phyloP scores from a whole-genome alignment of 1,284 basidiomycete species.

The Waitea zeae region DNA sequence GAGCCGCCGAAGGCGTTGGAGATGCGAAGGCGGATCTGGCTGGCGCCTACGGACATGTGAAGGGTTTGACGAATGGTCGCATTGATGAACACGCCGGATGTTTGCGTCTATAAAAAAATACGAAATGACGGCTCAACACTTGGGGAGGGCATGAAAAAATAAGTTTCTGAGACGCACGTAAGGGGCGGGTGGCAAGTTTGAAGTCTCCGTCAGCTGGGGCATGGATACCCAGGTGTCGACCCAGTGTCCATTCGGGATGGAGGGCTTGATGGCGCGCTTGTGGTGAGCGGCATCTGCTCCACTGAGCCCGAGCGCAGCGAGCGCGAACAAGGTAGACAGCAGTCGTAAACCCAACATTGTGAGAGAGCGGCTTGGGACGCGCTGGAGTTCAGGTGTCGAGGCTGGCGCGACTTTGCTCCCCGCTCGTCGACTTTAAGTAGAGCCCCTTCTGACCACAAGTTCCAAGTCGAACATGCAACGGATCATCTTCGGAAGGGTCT shows the following conservation, averaged over 20 bases:
- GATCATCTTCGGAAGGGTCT: no score
- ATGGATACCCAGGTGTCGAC: slow-evolving; percentile 25
- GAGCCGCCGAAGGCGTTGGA: slow-evolving; percentile 28
- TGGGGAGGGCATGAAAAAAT: no score
- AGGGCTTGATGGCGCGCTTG: slow-evolving; percentile 1
- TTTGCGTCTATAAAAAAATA: slow-evolving; percentile 10
- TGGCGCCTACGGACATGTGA: slow-evolving; percentile 20
- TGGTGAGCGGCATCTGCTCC: no score
- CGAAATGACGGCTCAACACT: background rate
- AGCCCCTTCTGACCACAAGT: no score
- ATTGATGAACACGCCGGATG: slow-evolving; percentile 22
- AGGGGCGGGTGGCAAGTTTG: slow-evolving; percentile 23
- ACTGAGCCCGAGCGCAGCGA: no score
- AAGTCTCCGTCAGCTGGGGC: slow-evolving; percentile 26
- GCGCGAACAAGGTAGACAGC: no score
- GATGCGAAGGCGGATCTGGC: slow-evolving; percentile 24
- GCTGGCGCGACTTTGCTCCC: no score
- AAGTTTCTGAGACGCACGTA: slow-evolving; percentile 12
- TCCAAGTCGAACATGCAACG: no score
- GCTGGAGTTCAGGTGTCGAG: no score
- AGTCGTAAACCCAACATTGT: no score
- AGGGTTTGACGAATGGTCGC: slow-evolving; percentile 31
- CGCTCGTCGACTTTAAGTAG: no score
- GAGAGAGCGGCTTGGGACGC: no score
- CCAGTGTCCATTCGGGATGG: slow-evolving; percentile 16